Evolutionary conservation across 177 flowering plant genomes (phyloP).

Genomic region (Vitis hybrid): DNA sequence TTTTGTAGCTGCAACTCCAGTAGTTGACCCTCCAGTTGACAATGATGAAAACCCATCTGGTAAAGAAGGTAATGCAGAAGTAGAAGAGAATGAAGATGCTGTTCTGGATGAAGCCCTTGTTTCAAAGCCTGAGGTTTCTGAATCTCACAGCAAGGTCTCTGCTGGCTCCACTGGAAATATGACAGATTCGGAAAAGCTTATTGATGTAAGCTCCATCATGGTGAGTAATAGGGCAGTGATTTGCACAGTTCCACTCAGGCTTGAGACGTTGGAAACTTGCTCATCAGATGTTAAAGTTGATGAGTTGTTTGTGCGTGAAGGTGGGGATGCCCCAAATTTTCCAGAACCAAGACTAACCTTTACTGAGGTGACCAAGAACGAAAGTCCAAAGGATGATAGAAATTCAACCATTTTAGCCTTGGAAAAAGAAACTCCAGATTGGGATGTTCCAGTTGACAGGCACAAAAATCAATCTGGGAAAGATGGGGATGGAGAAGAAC

Average conservation of each 20-base stretch:
- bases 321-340: background rate
- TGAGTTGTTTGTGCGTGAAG: background rate
- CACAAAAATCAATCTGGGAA: background rate
- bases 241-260: too few relatives aligned
- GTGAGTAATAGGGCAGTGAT: too few relatives aligned
- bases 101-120: background rate
- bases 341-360: background rate
- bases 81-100: background rate
- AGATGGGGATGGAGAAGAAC: background rate
- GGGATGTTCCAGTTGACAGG: background rate
- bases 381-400: background rate
- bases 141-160: too few relatives aligned
- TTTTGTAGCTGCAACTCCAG: conserved; percentile 14
- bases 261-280: too few relatives aligned
- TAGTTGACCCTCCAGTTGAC: conserved; percentile 16
- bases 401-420: background rate
- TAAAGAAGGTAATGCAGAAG: conserved; percentile 7
- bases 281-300: too few relatives aligned
- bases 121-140: background rate
- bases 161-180: too few relatives aligned
- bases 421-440: background rate
- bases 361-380: background rate
- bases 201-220: too few relatives aligned
- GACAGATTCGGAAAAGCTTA: too few relatives aligned
- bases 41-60: conserved; percentile 13